A percentile compares a stretch with the other conserved stretches of the same genome.
Evolutionary conservation across 176 grass and related monocot species (phyloP).

Genomic region (Carex littledalei): DNA sequence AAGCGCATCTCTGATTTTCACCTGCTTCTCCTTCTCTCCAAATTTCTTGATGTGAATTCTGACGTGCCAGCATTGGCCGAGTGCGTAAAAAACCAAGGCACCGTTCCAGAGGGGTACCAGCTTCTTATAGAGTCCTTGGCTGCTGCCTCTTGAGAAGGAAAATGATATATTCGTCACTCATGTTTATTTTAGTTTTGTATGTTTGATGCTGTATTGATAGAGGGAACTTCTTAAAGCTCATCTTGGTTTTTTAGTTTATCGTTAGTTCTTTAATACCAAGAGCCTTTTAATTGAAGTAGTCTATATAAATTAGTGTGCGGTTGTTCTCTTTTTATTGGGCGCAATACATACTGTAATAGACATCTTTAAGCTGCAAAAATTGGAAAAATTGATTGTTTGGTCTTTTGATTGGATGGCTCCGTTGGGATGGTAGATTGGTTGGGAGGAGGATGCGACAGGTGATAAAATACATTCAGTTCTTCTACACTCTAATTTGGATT

Average conservation of each 20-base stretch:
- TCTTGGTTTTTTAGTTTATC: not conserved
- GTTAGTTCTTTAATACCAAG: not conserved
- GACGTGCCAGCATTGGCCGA: conserved; percentile 62
- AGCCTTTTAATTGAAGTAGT: not conserved
- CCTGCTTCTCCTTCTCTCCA: conserved; percentile 60
- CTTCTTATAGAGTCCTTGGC: conserved; percentile 84
- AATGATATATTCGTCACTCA: not conserved
- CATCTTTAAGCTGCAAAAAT: not conserved
- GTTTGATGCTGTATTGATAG: conserved; percentile 8
- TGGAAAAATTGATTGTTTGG: too few species aligned
- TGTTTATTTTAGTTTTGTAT: not conserved
- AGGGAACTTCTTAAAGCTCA: not conserved
- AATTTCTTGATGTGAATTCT: conserved; percentile 49
- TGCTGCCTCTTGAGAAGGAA: conserved; percentile 21
- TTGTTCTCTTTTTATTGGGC: not conserved
- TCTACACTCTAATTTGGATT: too few species aligned
- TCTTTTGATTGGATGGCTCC: too few species aligned
- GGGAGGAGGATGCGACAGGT: too few species aligned
- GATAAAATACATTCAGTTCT: too few species aligned
- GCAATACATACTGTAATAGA: not conserved
- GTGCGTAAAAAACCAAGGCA: conserved; percentile 48
- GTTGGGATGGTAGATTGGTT: too few species aligned
- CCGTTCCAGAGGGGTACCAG: conserved; percentile 72
- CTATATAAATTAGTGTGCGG: not conserved
- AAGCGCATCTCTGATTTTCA: conserved; percentile 89